phyloP scores from a whole-genome alignment of 306 rosid species.

The Styphnolobium japonicum region DNA sequence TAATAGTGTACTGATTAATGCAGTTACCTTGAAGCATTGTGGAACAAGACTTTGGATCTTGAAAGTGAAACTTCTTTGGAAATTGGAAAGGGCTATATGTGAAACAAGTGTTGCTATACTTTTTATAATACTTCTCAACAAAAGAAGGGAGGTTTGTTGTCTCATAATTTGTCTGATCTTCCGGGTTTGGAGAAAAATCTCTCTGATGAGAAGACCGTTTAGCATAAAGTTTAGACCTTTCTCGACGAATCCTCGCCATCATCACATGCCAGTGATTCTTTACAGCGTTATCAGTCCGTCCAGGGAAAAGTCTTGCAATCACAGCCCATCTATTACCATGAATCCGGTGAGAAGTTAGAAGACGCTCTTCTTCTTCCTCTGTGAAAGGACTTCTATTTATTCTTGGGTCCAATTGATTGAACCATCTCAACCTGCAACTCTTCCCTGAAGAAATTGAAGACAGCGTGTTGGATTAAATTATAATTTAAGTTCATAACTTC shows the following conservation, averaged over 20 bases:
- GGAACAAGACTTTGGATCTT: constrained; percentile 32
- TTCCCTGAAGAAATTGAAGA: constrained; percentile 51
- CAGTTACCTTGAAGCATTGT: constrained; percentile 39
- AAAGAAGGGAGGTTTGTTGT: constrained; percentile 33
- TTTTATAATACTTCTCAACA: constrained; percentile 36
- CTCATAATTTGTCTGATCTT: constrained; percentile 12
- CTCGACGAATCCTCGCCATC: constrained; percentile 77
- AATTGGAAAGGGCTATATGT: constrained; percentile 28
- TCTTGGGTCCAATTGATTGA: constrained; percentile 91
- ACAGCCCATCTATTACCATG: constrained; percentile 95
- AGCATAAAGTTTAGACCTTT: constrained; percentile 53
- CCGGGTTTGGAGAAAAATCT: constrained; percentile 13
- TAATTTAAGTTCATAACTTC: neutral
- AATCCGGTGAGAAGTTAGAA: constrained; percentile 66
- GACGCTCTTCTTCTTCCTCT: constrained; percentile 86
- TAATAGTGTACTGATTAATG: neutral
- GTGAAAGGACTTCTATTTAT: constrained; percentile 82
- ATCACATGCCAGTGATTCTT: constrained; percentile 98
- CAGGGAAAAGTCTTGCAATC: constrained; percentile 89
- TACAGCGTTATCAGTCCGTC: constrained; percentile 91
- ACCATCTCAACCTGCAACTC: constrained; percentile 98
- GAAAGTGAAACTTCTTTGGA: constrained; percentile 31
- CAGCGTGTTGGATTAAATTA: neutral
- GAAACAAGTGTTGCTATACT: constrained; percentile 21
- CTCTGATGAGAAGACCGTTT: constrained; percentile 34